phyloP scores from a whole-genome alignment of 371 early-diverging fungal genomes.

The Apophysomyces ossiformis region DNA sequence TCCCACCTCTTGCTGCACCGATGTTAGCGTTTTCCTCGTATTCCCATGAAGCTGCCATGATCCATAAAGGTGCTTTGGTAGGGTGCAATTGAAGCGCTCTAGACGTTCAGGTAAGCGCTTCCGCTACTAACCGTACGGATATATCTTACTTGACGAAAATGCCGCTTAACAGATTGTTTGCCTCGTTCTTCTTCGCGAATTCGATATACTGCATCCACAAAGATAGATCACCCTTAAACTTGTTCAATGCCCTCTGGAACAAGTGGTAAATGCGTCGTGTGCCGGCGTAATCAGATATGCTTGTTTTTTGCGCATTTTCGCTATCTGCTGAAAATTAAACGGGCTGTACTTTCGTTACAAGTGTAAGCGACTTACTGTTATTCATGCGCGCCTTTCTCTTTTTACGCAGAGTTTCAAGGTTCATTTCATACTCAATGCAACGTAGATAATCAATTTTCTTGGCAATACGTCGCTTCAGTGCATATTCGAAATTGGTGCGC shows the following conservation, averaged over 20 bases:
- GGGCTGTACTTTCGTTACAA: not conserved
- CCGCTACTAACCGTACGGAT: not conserved
- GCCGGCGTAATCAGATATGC: constrained; percentile 67
- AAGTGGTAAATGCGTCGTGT: constrained; percentile 74
- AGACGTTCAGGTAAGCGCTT: constrained; percentile 17
- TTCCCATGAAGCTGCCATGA: constrained; percentile 90
- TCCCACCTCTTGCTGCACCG: constrained; percentile 72
- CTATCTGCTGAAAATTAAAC: constrained; percentile 9
- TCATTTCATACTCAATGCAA: constrained; percentile 94
- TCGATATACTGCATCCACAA: constrained; percentile 94
- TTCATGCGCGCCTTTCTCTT: constrained; percentile 75
- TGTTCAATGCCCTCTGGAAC: constrained; percentile 79
- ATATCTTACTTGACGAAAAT: constrained; percentile 68
- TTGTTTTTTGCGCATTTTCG: constrained; percentile 28
- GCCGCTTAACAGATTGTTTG: constrained; percentile 71
- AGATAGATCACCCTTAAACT: constrained; percentile 80
- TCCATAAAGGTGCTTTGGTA: constrained; percentile 81
- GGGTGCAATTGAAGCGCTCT: constrained; percentile 91
- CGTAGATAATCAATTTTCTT: constrained; percentile 84
- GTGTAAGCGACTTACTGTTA: constrained; percentile 12
- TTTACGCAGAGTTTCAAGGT: constrained; percentile 82
- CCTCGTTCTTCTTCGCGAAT: constrained; percentile 66
- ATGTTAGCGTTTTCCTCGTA: constrained; percentile 84
- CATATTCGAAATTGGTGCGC: constrained; percentile 88
- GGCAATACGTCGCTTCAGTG: constrained; percentile 76